Conservation (phyloP, 208 protist species). For the Naegleria gruberi region DNA sequence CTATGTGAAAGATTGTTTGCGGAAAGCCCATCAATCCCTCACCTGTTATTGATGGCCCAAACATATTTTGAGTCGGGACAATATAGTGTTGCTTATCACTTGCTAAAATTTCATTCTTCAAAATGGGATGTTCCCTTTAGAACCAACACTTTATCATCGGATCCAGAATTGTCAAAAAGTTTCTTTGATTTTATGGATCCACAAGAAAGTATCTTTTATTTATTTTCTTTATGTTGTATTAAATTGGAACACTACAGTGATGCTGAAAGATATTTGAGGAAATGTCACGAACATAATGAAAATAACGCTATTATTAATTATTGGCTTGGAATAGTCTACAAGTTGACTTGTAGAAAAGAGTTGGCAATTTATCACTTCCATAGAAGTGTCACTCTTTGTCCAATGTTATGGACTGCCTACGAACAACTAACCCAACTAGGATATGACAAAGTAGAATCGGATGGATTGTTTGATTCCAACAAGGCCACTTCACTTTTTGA, state of each 20-base stretch:
- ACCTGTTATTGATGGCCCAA: background rate
- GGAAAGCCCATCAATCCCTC: background rate
- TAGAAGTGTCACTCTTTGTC: background rate
- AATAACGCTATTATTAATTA: background rate
- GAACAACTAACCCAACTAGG: background rate
- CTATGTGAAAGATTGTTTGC: conserved; percentile 1
- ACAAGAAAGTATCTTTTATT: background rate
- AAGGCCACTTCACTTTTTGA: background rate
- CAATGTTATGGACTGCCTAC: background rate
- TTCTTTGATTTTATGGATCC: background rate
- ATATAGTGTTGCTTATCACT: background rate
- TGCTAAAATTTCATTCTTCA: background rate
- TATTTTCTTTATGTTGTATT: background rate
- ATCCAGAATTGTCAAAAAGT: background rate
- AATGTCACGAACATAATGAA: background rate
- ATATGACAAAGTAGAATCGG: background rate
- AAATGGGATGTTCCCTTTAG: background rate
- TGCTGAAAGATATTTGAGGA: background rate
- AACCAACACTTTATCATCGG: background rate
- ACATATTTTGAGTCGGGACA: background rate
- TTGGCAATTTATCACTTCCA: background rate
- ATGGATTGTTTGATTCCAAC: background rate
- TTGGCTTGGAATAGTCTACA: background rate
- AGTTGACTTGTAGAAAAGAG: background rate
- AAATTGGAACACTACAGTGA: background rate